These are phyloP conservation scores for Mesembryanthemum crystallinum DNA, from an alignment of 148 eudicot genomes.

Conservation along the genomic window DNA sequence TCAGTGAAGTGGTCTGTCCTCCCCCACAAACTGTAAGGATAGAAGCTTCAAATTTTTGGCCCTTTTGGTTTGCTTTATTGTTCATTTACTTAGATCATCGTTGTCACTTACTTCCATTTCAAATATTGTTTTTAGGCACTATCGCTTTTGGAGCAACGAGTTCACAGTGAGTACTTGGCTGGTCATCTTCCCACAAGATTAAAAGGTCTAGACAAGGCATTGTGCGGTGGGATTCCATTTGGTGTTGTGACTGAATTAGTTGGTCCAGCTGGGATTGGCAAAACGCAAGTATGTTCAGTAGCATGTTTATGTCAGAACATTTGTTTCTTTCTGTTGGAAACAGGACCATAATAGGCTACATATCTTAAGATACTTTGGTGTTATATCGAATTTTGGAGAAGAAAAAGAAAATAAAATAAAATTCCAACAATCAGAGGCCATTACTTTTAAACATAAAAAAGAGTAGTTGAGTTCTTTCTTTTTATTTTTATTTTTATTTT, in stretches of 20 bases:
- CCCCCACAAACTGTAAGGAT: constrained; percentile 64
- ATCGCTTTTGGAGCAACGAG: constrained; percentile 55
- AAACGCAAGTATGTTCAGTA: constrained; percentile 62
- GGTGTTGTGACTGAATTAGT: constrained; percentile 89
- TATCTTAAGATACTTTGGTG: no score
- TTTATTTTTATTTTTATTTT: no score
- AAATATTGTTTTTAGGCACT: constrained; percentile 42
- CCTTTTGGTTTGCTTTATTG: neutral
- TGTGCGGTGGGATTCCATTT: constrained; percentile 91
- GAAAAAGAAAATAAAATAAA: neutral
- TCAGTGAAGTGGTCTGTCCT: constrained; percentile 70
- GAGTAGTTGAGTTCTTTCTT: no score
- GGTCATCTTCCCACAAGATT: constrained; percentile 84
- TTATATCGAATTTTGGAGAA: neutral
- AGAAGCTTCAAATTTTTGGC: neutral
- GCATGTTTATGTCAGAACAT: neutral
- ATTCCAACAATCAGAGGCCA: neutral
- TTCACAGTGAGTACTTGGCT: constrained; percentile 50
- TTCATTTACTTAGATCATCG: constrained; percentile 11
- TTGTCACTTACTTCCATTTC: constrained; percentile 6
- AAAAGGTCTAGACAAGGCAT: constrained; percentile 71
- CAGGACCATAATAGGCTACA: neutral
- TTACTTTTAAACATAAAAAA: neutral
- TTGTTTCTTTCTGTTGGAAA: neutral
- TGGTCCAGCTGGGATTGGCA: constrained; percentile 92